Conservation (phyloP, 768 basidiomycete genomes). For the Galerina sulciceps region DNA sequence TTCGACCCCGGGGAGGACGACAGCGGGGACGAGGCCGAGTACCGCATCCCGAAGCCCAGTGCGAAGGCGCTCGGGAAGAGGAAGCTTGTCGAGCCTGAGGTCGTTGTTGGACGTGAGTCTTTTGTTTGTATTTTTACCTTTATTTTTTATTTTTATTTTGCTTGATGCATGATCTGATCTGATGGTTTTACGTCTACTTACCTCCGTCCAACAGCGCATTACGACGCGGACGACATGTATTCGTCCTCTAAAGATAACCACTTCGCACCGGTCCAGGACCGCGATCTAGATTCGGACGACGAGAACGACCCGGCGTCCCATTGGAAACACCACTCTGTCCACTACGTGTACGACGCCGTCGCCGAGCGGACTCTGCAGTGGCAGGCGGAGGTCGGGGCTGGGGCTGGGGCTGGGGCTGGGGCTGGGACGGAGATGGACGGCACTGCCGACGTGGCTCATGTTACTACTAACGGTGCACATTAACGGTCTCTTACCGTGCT, state of each 20-base stretch:
- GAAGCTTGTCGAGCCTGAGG: conserved; percentile 57
- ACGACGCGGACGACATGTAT: conserved; percentile 63
- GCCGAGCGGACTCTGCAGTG: conserved; percentile 77
- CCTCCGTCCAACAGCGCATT: conserved; percentile 36
- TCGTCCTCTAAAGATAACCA: conserved; percentile 40
- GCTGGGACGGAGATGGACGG: neutral
- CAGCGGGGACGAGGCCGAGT: conserved; percentile 32
- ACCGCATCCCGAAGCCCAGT: conserved; percentile 65
- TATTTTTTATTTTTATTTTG: neutral
- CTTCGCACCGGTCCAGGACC: conserved; percentile 35
- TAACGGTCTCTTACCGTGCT: neutral
- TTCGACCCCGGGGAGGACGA: conserved; percentile 15
- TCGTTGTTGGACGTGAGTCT: conserved; percentile 46
- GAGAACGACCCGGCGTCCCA: conserved; percentile 43
- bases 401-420: conserved; percentile 19
- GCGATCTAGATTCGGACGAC: conserved; percentile 59
- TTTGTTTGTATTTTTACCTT: neutral
- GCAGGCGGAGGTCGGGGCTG: conserved; percentile 43
- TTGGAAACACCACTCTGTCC: conserved; percentile 52
- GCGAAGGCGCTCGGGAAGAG: conserved; percentile 91
- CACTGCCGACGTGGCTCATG: too few relatives aligned
- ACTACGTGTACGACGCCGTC: conserved; percentile 92
- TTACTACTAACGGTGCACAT: conserved; percentile 15
- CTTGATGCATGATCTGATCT: neutral
- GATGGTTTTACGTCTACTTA: neutral